Evolutionary conservation across 345 rosid species (phyloP).

Genomic region (Salix purpurea): DNA sequence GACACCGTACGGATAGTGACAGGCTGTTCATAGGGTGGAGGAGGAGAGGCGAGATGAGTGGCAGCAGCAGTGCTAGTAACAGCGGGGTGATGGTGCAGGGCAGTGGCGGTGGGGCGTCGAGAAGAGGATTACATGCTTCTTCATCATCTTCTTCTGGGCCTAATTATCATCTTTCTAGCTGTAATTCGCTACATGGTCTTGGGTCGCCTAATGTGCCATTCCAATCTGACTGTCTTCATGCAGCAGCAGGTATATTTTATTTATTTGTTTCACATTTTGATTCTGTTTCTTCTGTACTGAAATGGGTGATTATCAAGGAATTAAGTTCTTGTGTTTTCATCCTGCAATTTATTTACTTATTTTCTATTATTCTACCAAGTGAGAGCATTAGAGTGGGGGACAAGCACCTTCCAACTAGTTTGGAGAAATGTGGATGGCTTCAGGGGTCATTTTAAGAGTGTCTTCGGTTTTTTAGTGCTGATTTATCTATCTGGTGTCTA

Average conservation of each 20-base stretch:
- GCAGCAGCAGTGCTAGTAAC: neutral
- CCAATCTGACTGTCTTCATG: slow-evolving; percentile 59
- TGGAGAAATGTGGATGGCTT: slow-evolving; percentile 32
- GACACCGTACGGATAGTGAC: slow-evolving; percentile 48
- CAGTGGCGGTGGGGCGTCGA: slow-evolving; percentile 14
- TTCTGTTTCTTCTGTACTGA: neutral
- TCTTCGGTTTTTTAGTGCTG: neutral
- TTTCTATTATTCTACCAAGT: neutral
- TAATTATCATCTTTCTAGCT: slow-evolving; percentile 25
- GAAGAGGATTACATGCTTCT: slow-evolving; percentile 25
- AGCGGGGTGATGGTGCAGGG: slow-evolving; percentile 17
- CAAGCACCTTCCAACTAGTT: slow-evolving; percentile 36
- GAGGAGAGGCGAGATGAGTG: slow-evolving; percentile 4
- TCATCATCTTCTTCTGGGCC: slow-evolving; percentile 16
- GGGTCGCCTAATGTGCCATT: slow-evolving; percentile 28
- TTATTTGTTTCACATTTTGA: neutral
- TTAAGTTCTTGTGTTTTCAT: neutral
- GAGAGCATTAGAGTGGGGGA: slow-evolving; percentile 26
- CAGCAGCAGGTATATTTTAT: slow-evolving; percentile 61
- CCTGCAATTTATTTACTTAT: neutral
- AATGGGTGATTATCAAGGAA: neutral
- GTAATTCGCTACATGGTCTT: slow-evolving; percentile 24
- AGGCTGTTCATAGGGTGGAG: slow-evolving; percentile 78
- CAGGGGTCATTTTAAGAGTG: neutral
- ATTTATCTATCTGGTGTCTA: neutral